Conservation (phyloP, 495 filamentous ascomycete genomes). For the Cercophora samala region DNA sequence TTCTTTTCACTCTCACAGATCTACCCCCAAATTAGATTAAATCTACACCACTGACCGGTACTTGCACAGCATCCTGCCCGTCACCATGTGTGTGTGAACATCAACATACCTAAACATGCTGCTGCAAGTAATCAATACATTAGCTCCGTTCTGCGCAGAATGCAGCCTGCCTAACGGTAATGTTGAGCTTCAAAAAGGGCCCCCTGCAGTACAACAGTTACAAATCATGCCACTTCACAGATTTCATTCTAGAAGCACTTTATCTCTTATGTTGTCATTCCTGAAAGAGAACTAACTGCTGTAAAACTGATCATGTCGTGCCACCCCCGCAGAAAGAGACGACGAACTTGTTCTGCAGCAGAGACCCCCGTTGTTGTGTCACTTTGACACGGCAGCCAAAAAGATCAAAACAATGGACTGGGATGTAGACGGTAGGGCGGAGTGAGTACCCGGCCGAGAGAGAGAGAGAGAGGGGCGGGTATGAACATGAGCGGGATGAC, state of each 20-base stretch:
- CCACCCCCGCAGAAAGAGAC: neutral
- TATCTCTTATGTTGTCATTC: neutral
- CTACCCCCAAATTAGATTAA: neutral
- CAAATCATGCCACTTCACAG: neutral
- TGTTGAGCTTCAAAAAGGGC: too few species aligned
- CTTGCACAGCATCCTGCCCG: neutral
- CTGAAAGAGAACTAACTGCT: neutral
- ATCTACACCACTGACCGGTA: neutral
- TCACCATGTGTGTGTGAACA: neutral
- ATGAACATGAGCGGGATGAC: neutral
- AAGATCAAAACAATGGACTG: neutral
- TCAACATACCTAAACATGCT: neutral
- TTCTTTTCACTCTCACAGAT: neutral
- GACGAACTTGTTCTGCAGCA: too few species aligned
- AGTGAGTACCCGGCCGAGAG: neutral
- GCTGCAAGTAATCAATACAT: neutral
- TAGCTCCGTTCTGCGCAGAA: too few species aligned
- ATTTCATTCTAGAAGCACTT: neutral
- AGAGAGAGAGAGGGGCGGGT: too few species aligned
- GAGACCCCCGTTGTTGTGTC: neutral
- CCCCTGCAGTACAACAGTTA: neutral
- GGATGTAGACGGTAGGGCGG: neutral
- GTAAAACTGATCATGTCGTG: neutral
- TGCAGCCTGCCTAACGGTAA: too few species aligned
- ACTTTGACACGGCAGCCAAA: neutral